Percentiles rank a stretch among this genome's conserved stretches.
Evolutionary conservation across 345 rosid genomes (phyloP).

Genomic region (Adansonia digitata): DNA sequence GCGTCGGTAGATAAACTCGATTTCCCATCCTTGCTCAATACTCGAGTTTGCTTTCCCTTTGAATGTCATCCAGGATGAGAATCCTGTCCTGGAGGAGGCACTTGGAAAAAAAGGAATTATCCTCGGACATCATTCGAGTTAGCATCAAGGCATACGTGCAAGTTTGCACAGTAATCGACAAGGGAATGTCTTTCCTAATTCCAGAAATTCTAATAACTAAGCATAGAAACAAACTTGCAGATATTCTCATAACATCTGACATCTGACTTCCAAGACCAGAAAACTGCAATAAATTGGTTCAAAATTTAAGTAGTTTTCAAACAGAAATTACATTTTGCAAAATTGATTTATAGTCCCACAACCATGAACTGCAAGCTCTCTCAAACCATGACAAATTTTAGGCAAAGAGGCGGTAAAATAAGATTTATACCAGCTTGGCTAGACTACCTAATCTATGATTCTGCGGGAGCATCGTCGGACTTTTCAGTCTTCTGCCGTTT

Average conservation of each 20-base stretch:
- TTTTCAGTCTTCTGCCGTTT: constrained; percentile 43
- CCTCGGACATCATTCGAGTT: too few relatives aligned
- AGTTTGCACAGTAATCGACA: not conserved
- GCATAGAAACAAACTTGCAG: too few relatives aligned
- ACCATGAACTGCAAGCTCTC: not conserved
- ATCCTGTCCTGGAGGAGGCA: too few relatives aligned
- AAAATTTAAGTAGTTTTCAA: not conserved
- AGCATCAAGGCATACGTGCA: not conserved
- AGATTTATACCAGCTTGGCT: not conserved
- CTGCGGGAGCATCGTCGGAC: not conserved
- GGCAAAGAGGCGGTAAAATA: not conserved
- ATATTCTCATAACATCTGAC: not conserved
- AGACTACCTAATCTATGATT: not conserved
- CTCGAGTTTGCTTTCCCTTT: too few relatives aligned
- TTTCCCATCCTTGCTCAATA: too few relatives aligned
- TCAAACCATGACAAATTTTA: not conserved
- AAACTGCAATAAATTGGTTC: constrained; percentile 12
- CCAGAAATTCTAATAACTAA: not conserved
- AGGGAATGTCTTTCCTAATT: not conserved
- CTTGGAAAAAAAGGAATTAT: too few relatives aligned
- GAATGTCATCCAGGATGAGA: too few relatives aligned
- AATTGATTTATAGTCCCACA: not conserved
- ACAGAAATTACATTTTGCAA: not conserved
- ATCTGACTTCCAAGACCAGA: not conserved
- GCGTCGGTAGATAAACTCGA: too few relatives aligned